Conservation (phyloP, 805 yeast species). For the Zygosaccharomyces pseudorouxii region DNA sequence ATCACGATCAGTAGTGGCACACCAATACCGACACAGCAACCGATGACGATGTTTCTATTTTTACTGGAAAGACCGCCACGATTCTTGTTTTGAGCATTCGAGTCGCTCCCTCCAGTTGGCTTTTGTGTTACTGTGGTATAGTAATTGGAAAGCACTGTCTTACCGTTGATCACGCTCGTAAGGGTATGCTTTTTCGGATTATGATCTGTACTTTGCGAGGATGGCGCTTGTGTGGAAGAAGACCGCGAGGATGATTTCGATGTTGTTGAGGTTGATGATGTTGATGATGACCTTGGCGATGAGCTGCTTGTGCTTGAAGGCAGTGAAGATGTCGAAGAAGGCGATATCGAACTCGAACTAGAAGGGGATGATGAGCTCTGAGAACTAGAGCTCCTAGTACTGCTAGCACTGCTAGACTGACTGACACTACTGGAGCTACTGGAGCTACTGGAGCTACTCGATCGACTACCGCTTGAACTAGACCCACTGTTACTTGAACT, state of each 20-base stretch:
- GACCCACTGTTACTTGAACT: not conserved
- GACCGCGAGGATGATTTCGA: slow-evolving; percentile 7
- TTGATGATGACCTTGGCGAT: slow-evolving; percentile 7
- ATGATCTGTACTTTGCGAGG: slow-evolving; percentile 7
- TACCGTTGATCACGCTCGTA: slow-evolving; percentile 34
- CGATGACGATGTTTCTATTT: slow-evolving; percentile 53
- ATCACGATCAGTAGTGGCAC: slow-evolving; percentile 45
- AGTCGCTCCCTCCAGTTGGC: slow-evolving; percentile 26
- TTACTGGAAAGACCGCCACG: slow-evolving; percentile 44
- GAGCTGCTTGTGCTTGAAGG: slow-evolving; percentile 2
- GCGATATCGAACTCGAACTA: slow-evolving; percentile 6
- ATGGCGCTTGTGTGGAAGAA: slow-evolving; percentile 5
- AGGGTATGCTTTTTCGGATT: slow-evolving; percentile 12
- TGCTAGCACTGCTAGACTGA: slow-evolving; percentile 2
- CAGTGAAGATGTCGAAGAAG: slow-evolving; percentile 8
- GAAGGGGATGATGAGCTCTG: not conserved
- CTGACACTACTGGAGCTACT: not conserved
- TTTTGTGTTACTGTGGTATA: slow-evolving; percentile 32
- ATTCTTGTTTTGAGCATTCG: slow-evolving; percentile 9
- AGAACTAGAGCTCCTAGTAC: not conserved
- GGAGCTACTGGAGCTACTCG: not conserved
- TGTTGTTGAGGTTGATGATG: slow-evolving; percentile 6
- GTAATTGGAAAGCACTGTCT: slow-evolving; percentile 33
- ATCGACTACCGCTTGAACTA: slow-evolving; percentile 3
- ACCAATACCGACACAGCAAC: slow-evolving; percentile 69